phyloP scores from a whole-genome alignment of 192 early-diverging fungal genomes.

The Linnemannia hyalina region DNA sequence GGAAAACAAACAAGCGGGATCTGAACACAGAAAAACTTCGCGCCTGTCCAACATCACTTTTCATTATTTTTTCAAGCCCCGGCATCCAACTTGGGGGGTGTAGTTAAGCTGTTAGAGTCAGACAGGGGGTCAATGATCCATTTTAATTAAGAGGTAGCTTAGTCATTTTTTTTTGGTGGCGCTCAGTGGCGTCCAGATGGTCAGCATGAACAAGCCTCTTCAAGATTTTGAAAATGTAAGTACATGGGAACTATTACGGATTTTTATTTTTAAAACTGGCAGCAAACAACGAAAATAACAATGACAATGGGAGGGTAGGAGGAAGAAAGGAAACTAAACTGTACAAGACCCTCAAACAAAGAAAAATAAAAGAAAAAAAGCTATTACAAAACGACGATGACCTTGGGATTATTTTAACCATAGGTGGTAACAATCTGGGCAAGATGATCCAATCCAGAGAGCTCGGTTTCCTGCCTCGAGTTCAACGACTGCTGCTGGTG shows the following conservation, averaged over 20 bases:
- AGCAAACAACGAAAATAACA: neutral
- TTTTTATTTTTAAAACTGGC: slow-evolving; percentile 6
- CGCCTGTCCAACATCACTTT: neutral
- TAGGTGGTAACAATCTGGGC: slow-evolving; percentile 52
- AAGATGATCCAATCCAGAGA: slow-evolving; percentile 47
- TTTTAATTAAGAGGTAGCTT: neutral
- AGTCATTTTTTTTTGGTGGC: slow-evolving; percentile 2
- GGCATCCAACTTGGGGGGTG: neutral
- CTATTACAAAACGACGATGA: neutral
- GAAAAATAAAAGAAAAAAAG: neutral
- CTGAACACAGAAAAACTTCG: neutral
- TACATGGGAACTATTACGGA: neutral
- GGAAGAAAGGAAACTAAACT: slow-evolving; percentile 1
- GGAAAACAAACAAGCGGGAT: neutral
- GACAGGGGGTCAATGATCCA: neutral
- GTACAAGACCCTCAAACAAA: slow-evolving; percentile 14
- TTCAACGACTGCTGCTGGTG: neutral
- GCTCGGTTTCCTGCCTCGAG: slow-evolving; percentile 18
- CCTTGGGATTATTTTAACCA: slow-evolving; percentile 21
- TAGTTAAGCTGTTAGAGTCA: neutral
- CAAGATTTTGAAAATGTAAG: neutral
- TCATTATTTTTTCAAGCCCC: neutral
- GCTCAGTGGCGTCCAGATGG: neutral
- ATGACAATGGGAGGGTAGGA: neutral
- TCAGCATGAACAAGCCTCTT: neutral